These are phyloP conservation scores for Suillus sp. DNA, from an alignment of 768 basidiomycete species.

Conservation along the genomic window DNA sequence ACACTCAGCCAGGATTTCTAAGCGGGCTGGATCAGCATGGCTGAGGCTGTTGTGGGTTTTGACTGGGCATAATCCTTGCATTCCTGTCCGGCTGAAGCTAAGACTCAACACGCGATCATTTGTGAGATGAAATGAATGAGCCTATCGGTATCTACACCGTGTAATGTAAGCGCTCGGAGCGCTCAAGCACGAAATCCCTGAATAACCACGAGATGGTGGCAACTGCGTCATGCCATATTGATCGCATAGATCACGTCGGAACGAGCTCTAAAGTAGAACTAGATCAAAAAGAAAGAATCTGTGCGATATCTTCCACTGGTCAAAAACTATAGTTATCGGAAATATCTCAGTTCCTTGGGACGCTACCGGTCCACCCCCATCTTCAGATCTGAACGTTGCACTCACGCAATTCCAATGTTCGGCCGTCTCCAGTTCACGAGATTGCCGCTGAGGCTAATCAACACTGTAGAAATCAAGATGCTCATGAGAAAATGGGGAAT, in stretches of 20 bases:
- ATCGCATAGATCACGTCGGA: slow-evolving; percentile 93
- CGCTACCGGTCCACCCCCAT: slow-evolving; percentile 11
- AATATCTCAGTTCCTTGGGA: neutral
- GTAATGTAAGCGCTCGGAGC: neutral
- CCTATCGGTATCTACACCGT: neutral
- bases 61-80: no score
- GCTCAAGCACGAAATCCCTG: neutral
- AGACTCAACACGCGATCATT: neutral
- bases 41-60: no score
- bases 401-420: slow-evolving; percentile 28
- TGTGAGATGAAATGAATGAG: neutral
- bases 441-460: neutral
- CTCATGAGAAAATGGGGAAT: slow-evolving; percentile 30
- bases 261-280: slow-evolving; percentile 88
- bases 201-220: no score
- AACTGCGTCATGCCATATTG: slow-evolving; percentile 63
- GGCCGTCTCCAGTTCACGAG: slow-evolving; percentile 26
- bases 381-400: slow-evolving; percentile 19
- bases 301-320: slow-evolving; percentile 92
- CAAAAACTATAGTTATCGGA: neutral
- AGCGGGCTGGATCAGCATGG: no score
- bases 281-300: slow-evolving; percentile 92
- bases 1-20: no score
- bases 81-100: neutral
- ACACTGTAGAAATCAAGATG: slow-evolving; percentile 18